Evolutionary conservation across 139 green algal species (phyloP).

Genomic region (Edaphochlamys debaryana): DNA sequence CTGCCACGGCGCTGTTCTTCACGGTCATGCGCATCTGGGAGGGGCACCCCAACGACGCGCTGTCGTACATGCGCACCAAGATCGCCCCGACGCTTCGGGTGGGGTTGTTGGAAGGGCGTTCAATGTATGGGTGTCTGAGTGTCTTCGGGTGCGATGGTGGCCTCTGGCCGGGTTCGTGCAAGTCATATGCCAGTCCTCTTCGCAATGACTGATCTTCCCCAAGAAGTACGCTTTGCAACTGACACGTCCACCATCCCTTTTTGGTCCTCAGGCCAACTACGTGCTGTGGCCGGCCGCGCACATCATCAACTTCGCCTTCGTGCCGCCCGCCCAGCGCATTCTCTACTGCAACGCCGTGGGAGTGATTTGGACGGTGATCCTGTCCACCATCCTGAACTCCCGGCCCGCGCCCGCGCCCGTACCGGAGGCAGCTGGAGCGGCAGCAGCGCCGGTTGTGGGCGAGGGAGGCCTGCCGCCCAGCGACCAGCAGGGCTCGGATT

Average conservation of each 20-base stretch:
- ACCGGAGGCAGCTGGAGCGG: neutral
- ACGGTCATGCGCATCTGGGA: conserved; percentile 53
- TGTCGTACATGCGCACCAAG: conserved; percentile 45
- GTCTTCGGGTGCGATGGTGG: no score
- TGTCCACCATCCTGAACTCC: conserved; percentile 42
- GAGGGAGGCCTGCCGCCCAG: neutral
- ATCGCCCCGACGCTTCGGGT: conserved; percentile 34
- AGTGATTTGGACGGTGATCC: conserved; percentile 58
- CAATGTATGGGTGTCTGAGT: no score
- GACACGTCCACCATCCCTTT: no score
- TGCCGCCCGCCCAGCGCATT: conserved; percentile 64
- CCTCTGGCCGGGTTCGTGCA: no score
- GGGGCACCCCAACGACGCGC: conserved; percentile 34
- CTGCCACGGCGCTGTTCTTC: conserved; percentile 62
- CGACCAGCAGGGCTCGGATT: no score
- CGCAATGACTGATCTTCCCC: no score
- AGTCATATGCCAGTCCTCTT: no score
- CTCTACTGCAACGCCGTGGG: conserved; percentile 69
- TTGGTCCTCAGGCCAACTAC: conserved; percentile 56
- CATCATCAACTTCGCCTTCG: conserved; percentile 72
- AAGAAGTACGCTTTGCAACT: no score
- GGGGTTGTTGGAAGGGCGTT: no score
- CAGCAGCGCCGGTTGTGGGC: neutral
- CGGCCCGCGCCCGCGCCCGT: neutral
- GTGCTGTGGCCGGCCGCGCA: conserved; percentile 69